These are phyloP conservation scores for Pseudogymnoascus sp. DNA, from an alignment of 2,329 filamentous ascomycete species.

Conservation along the genomic window DNA sequence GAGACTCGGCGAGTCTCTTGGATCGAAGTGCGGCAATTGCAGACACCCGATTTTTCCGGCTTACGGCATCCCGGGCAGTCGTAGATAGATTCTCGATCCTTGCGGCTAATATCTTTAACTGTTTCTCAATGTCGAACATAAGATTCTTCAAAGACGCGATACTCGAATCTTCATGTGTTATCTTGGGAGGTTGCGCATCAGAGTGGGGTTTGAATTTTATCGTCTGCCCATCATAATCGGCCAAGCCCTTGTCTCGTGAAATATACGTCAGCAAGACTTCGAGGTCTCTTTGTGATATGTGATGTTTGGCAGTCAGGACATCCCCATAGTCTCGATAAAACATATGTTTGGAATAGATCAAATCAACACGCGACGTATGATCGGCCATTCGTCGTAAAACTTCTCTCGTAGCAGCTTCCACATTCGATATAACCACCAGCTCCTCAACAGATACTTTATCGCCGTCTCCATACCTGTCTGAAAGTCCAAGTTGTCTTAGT, in stretches of 20 bases:
- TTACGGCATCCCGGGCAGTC: constrained; percentile 61
- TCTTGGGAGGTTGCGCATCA: constrained; percentile 36
- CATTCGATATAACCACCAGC: constrained; percentile 57
- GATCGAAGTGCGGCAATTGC: constrained; percentile 72
- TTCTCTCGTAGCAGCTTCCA: constrained; percentile 49
- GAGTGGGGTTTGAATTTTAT: constrained; percentile 61
- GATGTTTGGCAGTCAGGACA: constrained; percentile 39
- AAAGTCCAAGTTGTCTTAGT: constrained; percentile 57
- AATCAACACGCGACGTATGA: constrained; percentile 48
- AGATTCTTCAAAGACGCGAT: constrained; percentile 79
- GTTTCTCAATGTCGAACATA: constrained; percentile 62
- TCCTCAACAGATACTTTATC: constrained; percentile 51
- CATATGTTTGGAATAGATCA: constrained; percentile 57
- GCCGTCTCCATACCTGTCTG: constrained; percentile 38
- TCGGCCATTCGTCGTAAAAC: constrained; percentile 39
- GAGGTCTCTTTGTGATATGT: constrained; percentile 54
- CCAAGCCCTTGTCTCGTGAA: constrained; percentile 53
- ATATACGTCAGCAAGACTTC: constrained; percentile 63
- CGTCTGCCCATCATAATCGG: constrained; percentile 55
- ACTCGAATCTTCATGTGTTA: constrained; percentile 70
- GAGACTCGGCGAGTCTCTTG: constrained; percentile 72
- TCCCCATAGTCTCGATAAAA: constrained; percentile 52
- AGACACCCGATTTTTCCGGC: constrained; percentile 61
- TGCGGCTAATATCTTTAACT: constrained; percentile 57
- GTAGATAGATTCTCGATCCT: constrained; percentile 57